Base-by-base conservation (phyloP, 768 basidiomycete genomes). In the Lanmaoa pseudosensibilis region DNA sequence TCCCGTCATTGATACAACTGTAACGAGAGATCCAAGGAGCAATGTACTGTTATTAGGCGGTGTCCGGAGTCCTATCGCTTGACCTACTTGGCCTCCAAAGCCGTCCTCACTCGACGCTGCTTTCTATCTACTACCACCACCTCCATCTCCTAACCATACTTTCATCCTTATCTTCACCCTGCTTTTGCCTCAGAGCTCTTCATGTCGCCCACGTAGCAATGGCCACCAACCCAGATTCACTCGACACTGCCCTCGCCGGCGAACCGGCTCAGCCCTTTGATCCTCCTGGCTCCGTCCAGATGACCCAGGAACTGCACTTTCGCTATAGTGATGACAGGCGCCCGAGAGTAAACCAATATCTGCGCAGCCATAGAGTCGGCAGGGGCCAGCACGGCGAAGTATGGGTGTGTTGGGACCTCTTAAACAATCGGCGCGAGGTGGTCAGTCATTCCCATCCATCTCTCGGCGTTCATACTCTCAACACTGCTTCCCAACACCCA, bases 301-400 rank as follows among this genome's bases (percentile, higher is more conserved):
- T 83, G 60, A 83, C 83, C 36, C 69, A 74, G 55, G 67, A 74
- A 45, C 70, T 82, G 49, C 66, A 74, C 52, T 73, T 76, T 52
- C 71, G 74, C 57, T 68, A 75, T 59, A 76, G 74, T 51, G 71
- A 72, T 38, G 74, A 74, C 57, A 67, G 63, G 73, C 78, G 71
- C 11, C 71, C 71, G 41, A 83, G 86, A 75, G 73, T 97, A 62
- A 98, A 98, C 76, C 90, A 95, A 72, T 98, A 96, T 71, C 76
- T 85, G 46, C 84, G 94, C 54, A 78, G 86, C 51, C 78, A 80
- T 53, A 82, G 83, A 65, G 85, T 97, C 21, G 95, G 95, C 21
- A 83, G 82, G 55, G 95, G 95, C 13, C 90, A 92, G 68, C 94
- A 97, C 67, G 95, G 95, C 46, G 85, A 88, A 66, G 95, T 98